Conservation (phyloP, 1,139 yeast genomes). For the Pichia sp. region DNA sequence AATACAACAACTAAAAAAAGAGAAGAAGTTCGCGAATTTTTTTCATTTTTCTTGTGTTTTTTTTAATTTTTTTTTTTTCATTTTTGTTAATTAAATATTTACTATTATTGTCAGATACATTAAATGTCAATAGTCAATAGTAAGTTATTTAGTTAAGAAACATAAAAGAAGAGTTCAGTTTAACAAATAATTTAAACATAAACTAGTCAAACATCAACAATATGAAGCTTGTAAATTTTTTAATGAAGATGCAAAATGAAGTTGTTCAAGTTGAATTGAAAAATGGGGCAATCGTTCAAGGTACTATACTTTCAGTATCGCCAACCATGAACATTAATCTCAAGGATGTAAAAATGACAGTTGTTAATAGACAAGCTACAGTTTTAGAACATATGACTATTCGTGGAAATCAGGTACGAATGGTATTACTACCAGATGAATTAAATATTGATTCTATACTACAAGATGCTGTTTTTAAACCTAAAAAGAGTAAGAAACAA, state of each 20-base stretch:
- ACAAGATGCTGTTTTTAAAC: slow-evolving; percentile 50
- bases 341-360: slow-evolving; percentile 73
- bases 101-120: too few species aligned
- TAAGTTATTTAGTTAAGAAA: too few species aligned
- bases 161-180: too few species aligned
- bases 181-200: too few species aligned
- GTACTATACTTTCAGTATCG: slow-evolving; percentile 72
- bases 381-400: slow-evolving; percentile 74
- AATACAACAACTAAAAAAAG: too few species aligned
- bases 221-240: slow-evolving; percentile 59
- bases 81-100: too few species aligned
- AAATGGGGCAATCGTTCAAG: slow-evolving; percentile 73
- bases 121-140: too few species aligned
- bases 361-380: slow-evolving; percentile 67
- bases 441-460: slow-evolving; percentile 74
- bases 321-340: slow-evolving; percentile 91
- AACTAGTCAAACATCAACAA: background rate
- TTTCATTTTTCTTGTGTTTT: too few species aligned
- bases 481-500: slow-evolving; percentile 28
- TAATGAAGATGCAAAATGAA: slow-evolving; percentile 83
- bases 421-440: slow-evolving; percentile 81
- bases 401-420: slow-evolving; percentile 86
- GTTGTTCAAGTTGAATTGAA: slow-evolving; percentile 89
- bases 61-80: too few species aligned
- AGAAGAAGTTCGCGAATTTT: too few species aligned